phyloP scores from a whole-genome alignment of 129 eudicot genomes.

The Tanacetum coccineum region DNA sequence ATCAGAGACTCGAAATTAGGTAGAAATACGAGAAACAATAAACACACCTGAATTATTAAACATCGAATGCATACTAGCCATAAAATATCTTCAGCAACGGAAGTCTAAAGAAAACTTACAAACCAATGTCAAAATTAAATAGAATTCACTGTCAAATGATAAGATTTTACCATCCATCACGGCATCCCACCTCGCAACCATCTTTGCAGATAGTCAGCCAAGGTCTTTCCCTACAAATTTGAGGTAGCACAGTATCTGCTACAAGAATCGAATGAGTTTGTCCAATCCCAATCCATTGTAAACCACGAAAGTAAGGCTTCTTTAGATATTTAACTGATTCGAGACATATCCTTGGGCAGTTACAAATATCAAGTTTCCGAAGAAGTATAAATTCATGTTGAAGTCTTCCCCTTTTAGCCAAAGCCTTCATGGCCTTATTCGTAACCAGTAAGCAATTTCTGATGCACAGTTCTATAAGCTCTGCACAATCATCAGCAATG shows the following conservation, averaged over 20 bases:
- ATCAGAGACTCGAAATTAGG: no score
- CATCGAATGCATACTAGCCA: no score
- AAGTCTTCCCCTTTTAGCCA: conserved; percentile 37
- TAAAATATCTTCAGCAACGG: no score
- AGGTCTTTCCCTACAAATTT: conserved; percentile 30
- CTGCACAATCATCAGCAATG: conserved; percentile 22
- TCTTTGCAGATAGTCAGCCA: conserved; percentile 50
- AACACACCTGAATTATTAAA: no score
- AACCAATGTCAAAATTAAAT: no score
- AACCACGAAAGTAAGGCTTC: conserved; percentile 49
- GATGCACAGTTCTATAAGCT: conserved; percentile 42
- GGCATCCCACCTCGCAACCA: conserved; percentile 75
- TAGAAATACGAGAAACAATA: no score
- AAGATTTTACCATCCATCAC: conserved; percentile 59
- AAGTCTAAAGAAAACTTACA: no score
- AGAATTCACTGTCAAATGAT: no score
- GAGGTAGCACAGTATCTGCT: conserved; percentile 8
- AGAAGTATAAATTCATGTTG: conserved; percentile 20
- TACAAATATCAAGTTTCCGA: conserved; percentile 43
- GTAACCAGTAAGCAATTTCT: conserved; percentile 56
- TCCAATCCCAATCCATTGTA: conserved; percentile 66
- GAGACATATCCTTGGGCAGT: conserved; percentile 36
- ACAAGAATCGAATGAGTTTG: conserved; percentile 29
- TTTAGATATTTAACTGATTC: conserved; percentile 27
- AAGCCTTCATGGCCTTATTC: conserved; percentile 38